Conservation (phyloP, 345 rosid genomes). For the Euphorbia peplus region DNA sequence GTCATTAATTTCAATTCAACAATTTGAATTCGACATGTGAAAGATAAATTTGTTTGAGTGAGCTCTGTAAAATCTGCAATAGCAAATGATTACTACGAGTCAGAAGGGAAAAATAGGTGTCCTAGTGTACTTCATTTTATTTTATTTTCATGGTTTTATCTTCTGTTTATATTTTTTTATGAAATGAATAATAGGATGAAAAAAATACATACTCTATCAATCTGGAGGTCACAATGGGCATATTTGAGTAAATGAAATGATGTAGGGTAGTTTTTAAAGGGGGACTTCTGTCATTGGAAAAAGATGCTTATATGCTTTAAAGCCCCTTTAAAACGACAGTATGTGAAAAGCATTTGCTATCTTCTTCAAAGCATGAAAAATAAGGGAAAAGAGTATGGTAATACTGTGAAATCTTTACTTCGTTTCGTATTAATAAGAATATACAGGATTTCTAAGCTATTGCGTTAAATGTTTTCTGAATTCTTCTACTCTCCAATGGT, state of each 20-base stretch:
- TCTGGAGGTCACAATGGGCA: too few relatives aligned
- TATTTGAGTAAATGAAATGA: too few relatives aligned
- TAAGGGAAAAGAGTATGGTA: background rate
- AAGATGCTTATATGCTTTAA: background rate
- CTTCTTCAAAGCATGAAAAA: background rate
- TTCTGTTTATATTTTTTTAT: too few relatives aligned
- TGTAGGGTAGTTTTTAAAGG: background rate
- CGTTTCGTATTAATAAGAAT: constrained; percentile 1
- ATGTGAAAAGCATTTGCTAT: background rate
- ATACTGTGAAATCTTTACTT: background rate
- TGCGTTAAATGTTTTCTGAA: background rate
- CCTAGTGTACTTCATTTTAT: background rate
- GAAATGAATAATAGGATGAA: too few relatives aligned
- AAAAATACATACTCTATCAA: too few relatives aligned
- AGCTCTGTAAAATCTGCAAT: background rate
- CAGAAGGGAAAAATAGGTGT: background rate
- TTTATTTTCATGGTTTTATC: too few relatives aligned
- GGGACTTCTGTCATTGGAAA: background rate
- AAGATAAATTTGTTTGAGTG: background rate
- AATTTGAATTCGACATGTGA: background rate
- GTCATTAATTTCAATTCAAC: background rate
- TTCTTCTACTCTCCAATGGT: background rate
- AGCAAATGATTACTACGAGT: background rate
- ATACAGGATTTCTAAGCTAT: background rate
- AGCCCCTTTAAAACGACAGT: background rate